Evolutionary conservation across 306 rosid genomes (phyloP), one percentile per base, ranked within the genome.

Genomic region (Inga oerstediana): DNA sequence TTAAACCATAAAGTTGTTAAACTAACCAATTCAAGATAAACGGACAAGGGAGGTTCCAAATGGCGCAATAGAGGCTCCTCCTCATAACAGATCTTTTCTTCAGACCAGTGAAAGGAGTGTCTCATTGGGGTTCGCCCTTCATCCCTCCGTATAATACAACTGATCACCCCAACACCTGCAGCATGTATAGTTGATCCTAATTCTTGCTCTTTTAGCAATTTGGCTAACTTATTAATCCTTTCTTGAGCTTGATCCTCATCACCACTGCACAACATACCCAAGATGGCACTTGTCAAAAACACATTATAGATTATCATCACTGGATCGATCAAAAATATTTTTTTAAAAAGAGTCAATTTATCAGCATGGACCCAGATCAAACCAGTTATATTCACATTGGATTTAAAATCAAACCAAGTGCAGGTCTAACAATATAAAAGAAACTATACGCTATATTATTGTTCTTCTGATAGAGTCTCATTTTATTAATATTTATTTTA

Each of bases 51-150:
- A 79, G 98, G 99, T 80, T 96, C 99, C 74, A 96, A 87, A 87
- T 96, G 97, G 68, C 99, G 99, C 91, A 96, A 70, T 70, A 93
- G 88, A 82, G 99, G 97, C 82, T 93, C 97, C 88, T 96, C 99
- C 76, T 88, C 93, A 10, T 88, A 96, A 83, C 90, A 84, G 56
- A 67, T 88, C 85, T 91, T 96, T 85, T 92, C 97, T 19, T 89
- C 75, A 16, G 97, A 93, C 99, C 97, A 94, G 88, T 94, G 97
- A 86, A 96, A 94, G 77, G 99, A 96, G 91, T 96, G 99, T 91
- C 99, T 93, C 98, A 96, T 96, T n/a, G 99, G 99, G 46, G 99
- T 83, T 74, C 99, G 93, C 79, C 99, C 99, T 88, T 96, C 99
- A 88, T 96, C 97, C 86, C 99, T 96, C 85, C 92, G 99, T 81